Evolutionary conservation across 768 basidiomycete species (phyloP).

Genomic region (Phanerochaete sordida): DNA sequence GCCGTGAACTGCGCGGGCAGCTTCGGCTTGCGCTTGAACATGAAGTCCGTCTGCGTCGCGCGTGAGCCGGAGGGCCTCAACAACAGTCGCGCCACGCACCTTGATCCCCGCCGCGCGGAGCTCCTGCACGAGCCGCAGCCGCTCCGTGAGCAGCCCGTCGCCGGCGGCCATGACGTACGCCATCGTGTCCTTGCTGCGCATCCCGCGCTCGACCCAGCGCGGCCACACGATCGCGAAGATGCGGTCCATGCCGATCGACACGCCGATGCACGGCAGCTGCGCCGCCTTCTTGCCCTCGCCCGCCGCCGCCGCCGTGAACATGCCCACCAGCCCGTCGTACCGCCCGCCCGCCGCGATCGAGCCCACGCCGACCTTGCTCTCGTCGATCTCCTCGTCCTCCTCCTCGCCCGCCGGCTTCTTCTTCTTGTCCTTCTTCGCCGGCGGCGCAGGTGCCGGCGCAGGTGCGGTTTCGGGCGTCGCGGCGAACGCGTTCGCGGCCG

Average conservation of each 20-base stretch:
- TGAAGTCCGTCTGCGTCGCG: constrained; percentile 74
- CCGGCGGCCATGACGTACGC: constrained; percentile 92
- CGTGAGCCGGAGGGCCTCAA: neutral
- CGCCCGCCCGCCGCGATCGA: constrained; percentile 98
- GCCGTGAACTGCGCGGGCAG: constrained; percentile 81
- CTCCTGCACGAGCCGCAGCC: constrained; percentile 75
- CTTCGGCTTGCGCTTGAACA: constrained; percentile 92
- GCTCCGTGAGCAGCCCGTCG: constrained; percentile 82
- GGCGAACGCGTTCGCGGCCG: constrained; percentile 46
- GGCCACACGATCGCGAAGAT: constrained; percentile 91
- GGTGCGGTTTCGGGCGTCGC: constrained; percentile 26
- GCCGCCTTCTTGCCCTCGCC: constrained; percentile 67
- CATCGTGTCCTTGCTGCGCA: constrained; percentile 87
- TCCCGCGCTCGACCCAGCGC: constrained; percentile 75
- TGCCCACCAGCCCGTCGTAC: constrained; percentile 92
- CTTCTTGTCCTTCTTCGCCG: constrained; percentile 36
- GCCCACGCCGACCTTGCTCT: constrained; percentile 93
- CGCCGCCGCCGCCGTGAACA: constrained; percentile 82
- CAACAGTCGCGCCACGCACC: constrained; percentile 37
- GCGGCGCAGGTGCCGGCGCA: constrained; percentile 27
- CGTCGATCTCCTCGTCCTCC: constrained; percentile 86
- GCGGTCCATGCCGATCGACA: constrained; percentile 90
- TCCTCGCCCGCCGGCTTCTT: constrained; percentile 42
- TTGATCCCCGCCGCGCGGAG: constrained; percentile 86
- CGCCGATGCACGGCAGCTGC: constrained; percentile 83